Evolutionary conservation across 768 basidiomycete species (phyloP).

Genomic region (Lactarius tabidus): DNA sequence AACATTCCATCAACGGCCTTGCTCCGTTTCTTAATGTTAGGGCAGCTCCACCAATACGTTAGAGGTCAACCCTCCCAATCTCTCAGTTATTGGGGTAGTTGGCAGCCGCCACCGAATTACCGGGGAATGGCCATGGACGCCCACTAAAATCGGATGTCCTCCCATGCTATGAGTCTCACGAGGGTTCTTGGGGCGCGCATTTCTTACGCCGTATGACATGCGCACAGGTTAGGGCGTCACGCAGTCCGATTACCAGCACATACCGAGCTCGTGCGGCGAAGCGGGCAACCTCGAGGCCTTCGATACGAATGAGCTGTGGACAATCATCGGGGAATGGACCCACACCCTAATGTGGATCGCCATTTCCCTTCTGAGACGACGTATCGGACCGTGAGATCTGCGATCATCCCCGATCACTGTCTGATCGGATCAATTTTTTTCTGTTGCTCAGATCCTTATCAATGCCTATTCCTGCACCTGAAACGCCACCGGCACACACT

Average conservation of each 20-base stretch:
- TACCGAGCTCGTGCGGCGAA: conserved; percentile 51
- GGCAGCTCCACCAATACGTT: conserved; percentile 54
- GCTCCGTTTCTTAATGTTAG: no score
- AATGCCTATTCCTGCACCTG: no score
- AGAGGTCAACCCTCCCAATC: conserved; percentile 72
- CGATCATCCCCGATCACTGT: no score
- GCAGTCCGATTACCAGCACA: conserved; percentile 52
- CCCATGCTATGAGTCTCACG: conserved; percentile 41
- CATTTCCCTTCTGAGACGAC: no score
- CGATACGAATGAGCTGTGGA: conserved; percentile 54
- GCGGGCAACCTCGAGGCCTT: conserved; percentile 46
- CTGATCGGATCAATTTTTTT: no score
- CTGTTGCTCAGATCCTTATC: no score
- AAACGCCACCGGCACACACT: no score
- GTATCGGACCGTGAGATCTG: no score
- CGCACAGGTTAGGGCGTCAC: conserved; percentile 43
- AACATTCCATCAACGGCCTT: no score
- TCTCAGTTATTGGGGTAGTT: conserved; percentile 64
- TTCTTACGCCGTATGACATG: not conserved
- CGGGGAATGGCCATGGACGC: conserved; percentile 77
- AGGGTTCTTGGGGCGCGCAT: not conserved
- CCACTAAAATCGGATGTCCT: conserved; percentile 76
- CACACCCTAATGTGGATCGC: no score
- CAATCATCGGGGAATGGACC: conserved; percentile 85
- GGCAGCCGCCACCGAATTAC: conserved; percentile 47